phyloP scores from a whole-genome alignment of 2,329 filamentous ascomycete genomes.

The Colletotrichum paranaense region DNA sequence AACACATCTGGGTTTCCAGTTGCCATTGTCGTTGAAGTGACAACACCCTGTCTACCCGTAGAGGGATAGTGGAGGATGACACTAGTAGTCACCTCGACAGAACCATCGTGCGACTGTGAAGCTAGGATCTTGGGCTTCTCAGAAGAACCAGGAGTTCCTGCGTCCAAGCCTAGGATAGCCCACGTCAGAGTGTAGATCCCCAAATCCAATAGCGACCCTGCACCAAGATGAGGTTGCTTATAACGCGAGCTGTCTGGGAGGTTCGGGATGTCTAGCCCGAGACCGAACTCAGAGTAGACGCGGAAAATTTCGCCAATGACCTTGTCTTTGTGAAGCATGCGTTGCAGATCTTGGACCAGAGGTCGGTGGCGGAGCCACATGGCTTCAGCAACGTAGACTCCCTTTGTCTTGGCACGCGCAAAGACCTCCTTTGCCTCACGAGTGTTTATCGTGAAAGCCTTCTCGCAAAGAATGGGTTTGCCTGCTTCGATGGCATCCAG shows the following conservation, averaged over 20 bases:
- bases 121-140: conserved; percentile 48
- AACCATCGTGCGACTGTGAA: conserved; percentile 47
- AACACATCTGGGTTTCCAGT: conserved; percentile 40
- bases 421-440: conserved; percentile 53
- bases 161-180: conserved; percentile 49
- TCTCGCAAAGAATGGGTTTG: conserved; percentile 59
- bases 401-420: conserved; percentile 49
- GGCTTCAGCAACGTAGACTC: conserved; percentile 58
- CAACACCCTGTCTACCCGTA: conserved; percentile 52
- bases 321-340: conserved; percentile 51
- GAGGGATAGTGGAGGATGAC: conserved; percentile 51
- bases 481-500: conserved; percentile 54
- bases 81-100: conserved; percentile 48
- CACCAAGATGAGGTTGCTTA: conserved; percentile 52
- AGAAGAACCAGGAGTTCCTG: background rate
- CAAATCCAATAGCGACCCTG: conserved; percentile 55
- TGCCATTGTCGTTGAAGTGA: conserved; percentile 50
- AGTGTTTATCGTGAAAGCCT: conserved; percentile 55
- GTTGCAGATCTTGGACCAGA: conserved; percentile 47
- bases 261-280: conserved; percentile 48
- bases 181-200: conserved; percentile 57
- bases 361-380: conserved; percentile 59
- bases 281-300: conserved; percentile 52
- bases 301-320: conserved; percentile 51
- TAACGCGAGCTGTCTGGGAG: conserved; percentile 46